phyloP scores from a whole-genome alignment of 371 early-diverging fungal species.

The Mortierella sp. region DNA sequence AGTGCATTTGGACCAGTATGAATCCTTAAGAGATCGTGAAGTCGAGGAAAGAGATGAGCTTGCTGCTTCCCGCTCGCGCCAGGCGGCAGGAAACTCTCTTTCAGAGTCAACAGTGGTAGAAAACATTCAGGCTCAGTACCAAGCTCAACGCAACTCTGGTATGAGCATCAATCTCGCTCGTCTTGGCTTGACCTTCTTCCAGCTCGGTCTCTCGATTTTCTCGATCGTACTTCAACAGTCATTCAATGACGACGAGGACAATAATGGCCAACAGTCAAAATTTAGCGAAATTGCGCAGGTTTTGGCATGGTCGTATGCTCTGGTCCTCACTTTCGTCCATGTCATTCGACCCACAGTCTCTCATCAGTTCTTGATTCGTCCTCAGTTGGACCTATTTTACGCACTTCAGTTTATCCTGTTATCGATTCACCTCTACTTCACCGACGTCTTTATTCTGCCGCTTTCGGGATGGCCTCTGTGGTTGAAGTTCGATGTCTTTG shows the following conservation, averaged over 20 bases:
- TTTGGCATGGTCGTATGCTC: conserved; percentile 36
- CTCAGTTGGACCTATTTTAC: conserved; percentile 41
- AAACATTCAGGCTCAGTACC: conserved; percentile 37
- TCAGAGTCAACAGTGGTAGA: conserved; percentile 20
- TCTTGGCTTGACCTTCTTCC: conserved; percentile 35
- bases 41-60: conserved; percentile 8
- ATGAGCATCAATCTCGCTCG: conserved; percentile 48
- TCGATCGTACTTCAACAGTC: conserved; percentile 8
- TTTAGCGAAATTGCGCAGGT: conserved; percentile 9
- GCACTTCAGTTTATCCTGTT: conserved; percentile 29
- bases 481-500: conserved; percentile 24
- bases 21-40: conserved; percentile 15
- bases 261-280: conserved; percentile 10
- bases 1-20: conserved; percentile 43
- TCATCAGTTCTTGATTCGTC: conserved; percentile 40
- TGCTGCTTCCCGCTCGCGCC: not conserved
- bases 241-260: not conserved
- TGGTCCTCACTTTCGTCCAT: conserved; percentile 33
- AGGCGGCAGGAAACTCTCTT: not conserved
- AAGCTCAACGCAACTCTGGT: conserved; percentile 40
- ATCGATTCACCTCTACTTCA: conserved; percentile 21
- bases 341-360: conserved; percentile 34
- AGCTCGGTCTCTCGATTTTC: conserved; percentile 36
- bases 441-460: conserved; percentile 16
- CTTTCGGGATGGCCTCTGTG: conserved; percentile 30